Conservation (phyloP, 306 rosid genomes). For the Medicago lupulina region DNA sequence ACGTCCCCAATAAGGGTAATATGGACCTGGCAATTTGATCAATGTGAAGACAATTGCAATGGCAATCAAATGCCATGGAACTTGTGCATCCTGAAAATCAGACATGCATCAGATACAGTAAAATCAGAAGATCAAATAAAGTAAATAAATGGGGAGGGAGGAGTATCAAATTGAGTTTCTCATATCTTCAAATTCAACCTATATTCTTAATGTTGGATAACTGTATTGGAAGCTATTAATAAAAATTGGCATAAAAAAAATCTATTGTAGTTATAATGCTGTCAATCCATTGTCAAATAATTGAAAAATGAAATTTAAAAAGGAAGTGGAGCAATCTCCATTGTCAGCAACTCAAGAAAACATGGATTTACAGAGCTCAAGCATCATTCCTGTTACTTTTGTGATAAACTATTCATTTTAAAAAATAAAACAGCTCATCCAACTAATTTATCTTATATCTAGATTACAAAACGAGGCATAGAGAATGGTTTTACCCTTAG, state of each 20-base stretch:
- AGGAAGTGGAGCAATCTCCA: neutral
- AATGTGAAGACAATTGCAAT: slow-evolving; percentile 76
- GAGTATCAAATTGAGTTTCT: slow-evolving; percentile 8
- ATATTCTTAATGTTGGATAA: neutral
- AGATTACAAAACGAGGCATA: slow-evolving; percentile 25
- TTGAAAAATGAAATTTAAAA: neutral
- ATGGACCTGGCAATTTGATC: slow-evolving; percentile 88
- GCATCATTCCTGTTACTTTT: slow-evolving; percentile 19
- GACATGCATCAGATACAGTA: slow-evolving; percentile 3
- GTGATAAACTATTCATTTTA: slow-evolving; percentile 7
- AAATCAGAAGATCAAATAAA: neutral
- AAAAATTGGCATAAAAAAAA: too few relatives aligned
- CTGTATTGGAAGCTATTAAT: neutral
- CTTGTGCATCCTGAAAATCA: slow-evolving; percentile 77
- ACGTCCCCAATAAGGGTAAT: slow-evolving; percentile 89
- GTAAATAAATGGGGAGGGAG: neutral
- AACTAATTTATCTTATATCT: slow-evolving; percentile 24
- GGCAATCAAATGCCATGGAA: slow-evolving; percentile 91
- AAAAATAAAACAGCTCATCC: slow-evolving; percentile 21
- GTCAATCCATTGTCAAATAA: neutral
- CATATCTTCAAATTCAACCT: neutral
- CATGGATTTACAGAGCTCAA: neutral
- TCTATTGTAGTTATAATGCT: neutral
- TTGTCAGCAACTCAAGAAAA: neutral
- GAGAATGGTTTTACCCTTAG: slow-evolving; percentile 61